A percentile compares a stretch with the other conserved stretches of the same genome.
These are phyloP conservation scores for Rosa lucieae DNA, from an alignment of 306 rosid genomes.

Conservation along the genomic window DNA sequence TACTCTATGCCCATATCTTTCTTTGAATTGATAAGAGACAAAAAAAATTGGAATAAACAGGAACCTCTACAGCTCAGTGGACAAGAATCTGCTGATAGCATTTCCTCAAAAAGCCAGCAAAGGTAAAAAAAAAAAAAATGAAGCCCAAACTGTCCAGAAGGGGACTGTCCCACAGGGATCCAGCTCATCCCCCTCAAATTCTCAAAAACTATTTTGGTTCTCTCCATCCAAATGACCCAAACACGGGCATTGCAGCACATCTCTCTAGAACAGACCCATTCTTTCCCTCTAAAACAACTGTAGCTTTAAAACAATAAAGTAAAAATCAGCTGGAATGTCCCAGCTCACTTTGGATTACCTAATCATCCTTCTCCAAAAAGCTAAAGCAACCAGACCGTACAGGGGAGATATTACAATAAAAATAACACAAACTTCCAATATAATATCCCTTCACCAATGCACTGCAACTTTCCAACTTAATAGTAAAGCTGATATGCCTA, in stretches of 20 bases:
- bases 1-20: neutral
- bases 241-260: neutral
- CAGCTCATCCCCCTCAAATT: neutral
- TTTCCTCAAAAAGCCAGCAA: neutral
- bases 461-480: too few species aligned
- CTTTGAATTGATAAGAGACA: neutral
- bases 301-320: neutral
- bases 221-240: neutral
- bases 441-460: too few species aligned
- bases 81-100: neutral
- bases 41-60: neutral
- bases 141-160: neutral
- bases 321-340: neutral
- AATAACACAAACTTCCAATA: too few species aligned
- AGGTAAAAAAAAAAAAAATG: neutral
- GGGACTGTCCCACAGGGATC: neutral
- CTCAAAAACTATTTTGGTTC: neutral
- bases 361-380: neutral
- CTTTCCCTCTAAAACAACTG: neutral
- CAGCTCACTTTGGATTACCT: neutral
- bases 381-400: neutral
- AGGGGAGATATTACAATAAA: neutral
- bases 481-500: too few species aligned
- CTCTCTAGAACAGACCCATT: neutral
- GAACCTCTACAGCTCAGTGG: neutral